Conservation (phyloP, 2,329 filamentous ascomycete genomes). For the Talaromyces sp. region DNA sequence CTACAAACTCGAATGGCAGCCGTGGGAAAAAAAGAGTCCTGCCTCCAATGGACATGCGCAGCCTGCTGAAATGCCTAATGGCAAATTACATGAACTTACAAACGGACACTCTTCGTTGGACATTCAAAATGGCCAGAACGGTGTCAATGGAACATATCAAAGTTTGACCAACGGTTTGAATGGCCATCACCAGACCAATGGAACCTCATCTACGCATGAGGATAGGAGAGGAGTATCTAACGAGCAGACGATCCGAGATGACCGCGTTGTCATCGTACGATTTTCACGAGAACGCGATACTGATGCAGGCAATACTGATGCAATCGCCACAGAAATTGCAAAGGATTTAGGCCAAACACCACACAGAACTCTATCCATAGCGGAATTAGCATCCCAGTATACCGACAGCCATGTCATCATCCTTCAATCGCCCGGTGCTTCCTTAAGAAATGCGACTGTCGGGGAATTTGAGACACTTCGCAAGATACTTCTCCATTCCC, state of each 20-base stretch:
- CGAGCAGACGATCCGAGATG: neutral
- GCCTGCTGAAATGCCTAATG: neutral
- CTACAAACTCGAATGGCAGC: constrained; percentile 26
- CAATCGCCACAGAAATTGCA: neutral
- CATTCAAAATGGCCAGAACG: neutral
- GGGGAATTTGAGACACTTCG: constrained; percentile 17
- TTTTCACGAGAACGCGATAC: neutral
- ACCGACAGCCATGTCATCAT: constrained; percentile 2
- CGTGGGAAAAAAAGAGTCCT: constrained; percentile 16
- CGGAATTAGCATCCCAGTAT: neutral
- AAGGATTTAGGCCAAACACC: neutral
- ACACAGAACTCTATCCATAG: neutral
- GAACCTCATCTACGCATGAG: no score
- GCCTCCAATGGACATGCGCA: neutral
- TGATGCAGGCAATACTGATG: neutral
- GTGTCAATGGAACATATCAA: neutral
- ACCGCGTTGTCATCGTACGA: neutral
- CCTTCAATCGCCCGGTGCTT: constrained; percentile 6
- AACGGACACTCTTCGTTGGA: neutral
- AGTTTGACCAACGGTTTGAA: neutral
- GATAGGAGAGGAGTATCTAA: neutral
- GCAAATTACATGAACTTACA: neutral
- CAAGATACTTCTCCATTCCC: constrained; percentile 19
- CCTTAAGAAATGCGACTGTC: neutral
- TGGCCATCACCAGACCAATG: neutral